These are phyloP conservation scores for Exophiala bonariae DNA, from an alignment of 2,329 filamentous ascomycete species.

Conservation along the genomic window DNA sequence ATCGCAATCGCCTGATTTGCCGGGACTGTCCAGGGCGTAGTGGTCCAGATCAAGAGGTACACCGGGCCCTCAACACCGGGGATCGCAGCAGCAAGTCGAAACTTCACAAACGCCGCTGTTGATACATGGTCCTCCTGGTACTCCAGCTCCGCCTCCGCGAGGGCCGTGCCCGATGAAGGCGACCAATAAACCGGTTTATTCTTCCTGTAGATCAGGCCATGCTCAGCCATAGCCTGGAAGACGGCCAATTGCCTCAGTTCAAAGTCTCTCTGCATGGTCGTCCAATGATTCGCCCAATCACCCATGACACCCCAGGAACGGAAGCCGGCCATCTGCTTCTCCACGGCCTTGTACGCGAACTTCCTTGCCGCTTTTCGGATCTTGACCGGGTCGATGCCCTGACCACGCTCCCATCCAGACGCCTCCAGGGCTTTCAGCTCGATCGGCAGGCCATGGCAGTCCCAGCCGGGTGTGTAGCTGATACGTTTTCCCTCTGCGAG, in stretches of 20 bases:
- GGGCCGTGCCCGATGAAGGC: slow-evolving; percentile 62
- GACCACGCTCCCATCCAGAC: slow-evolving; percentile 38
- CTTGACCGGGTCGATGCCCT: slow-evolving; percentile 45
- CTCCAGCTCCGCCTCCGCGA: slow-evolving; percentile 66
- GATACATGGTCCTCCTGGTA: slow-evolving; percentile 63
- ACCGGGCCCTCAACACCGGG: slow-evolving; percentile 50
- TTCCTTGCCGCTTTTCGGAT: slow-evolving; percentile 57
- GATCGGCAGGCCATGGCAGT: slow-evolving; percentile 95
- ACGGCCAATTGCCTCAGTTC: slow-evolving; percentile 61
- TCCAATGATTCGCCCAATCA: slow-evolving; percentile 63
- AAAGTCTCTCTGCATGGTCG: slow-evolving; percentile 63
- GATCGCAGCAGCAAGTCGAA: slow-evolving; percentile 56
- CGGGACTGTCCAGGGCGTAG: slow-evolving; percentile 94
- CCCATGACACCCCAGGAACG: slow-evolving; percentile 63
- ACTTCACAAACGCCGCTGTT: slow-evolving; percentile 68
- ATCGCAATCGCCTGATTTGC: slow-evolving; percentile 90
- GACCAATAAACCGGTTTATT: slow-evolving; percentile 68
- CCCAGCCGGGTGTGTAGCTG: slow-evolving; percentile 89
- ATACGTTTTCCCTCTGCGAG: slow-evolving; percentile 75
- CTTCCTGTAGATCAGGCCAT: slow-evolving; percentile 61
- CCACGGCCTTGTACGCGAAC: slow-evolving; percentile 57
- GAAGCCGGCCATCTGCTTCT: slow-evolving; percentile 61
- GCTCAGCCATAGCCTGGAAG: slow-evolving; percentile 63
- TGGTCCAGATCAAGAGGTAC: slow-evolving; percentile 94
- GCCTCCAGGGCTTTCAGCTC: slow-evolving; percentile 86